Base-by-base conservation (phyloP, 179 eudicot genomes). In the Beta macrorhiza region DNA sequence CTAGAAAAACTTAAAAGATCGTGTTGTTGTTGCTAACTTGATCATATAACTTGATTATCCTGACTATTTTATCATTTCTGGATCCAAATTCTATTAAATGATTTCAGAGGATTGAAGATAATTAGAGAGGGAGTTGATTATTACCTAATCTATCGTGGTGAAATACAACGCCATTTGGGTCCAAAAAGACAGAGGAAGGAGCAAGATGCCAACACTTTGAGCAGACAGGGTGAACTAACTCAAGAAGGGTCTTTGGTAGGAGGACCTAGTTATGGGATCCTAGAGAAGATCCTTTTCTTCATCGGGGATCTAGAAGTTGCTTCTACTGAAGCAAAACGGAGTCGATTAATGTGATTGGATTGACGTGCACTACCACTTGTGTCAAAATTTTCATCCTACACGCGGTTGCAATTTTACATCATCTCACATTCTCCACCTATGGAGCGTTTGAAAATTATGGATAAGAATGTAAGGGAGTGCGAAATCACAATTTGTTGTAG, bases 261-360 rank as follows among this genome's bases (percentile, higher is more conserved):
- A 56, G 84, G 83, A 83, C 67, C 92, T 17, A 67, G 84, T 73
- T 44, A 65, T 55, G 89, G 93, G 29, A 89, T 95, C 72, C 81
- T 93, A 65, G 95, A 95, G 84, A 85, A 71, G 55, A 95, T 95
- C 67, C 88, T 95, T 12, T 93, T 91, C 92, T 91, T 95, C 85
- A 83, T 93, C 67, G 98, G 97, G 72, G 98, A 95, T 84, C 61
- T 94, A 87, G 98, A 94, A 83, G 82, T 87, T 76, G 94, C 97
- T 75, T 87, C 94, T 1, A 65, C 62, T 9, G 80, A 87, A 70
- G 93, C 93, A 45, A 95, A 95, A 88, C 86, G 93, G 37, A 82
- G 84, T 79, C 86, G 91, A 13, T 44, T 85, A 32, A 47, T 78
- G 65, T 91, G 80, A 86, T 58, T 83, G 20, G 17, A 68, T 32